Percentiles rank a stretch among this genome's conserved stretches.
Evolutionary conservation across 2,329 filamentous ascomycete species (phyloP).

Genomic region (Aspergillus pseudoviridinutans): DNA sequence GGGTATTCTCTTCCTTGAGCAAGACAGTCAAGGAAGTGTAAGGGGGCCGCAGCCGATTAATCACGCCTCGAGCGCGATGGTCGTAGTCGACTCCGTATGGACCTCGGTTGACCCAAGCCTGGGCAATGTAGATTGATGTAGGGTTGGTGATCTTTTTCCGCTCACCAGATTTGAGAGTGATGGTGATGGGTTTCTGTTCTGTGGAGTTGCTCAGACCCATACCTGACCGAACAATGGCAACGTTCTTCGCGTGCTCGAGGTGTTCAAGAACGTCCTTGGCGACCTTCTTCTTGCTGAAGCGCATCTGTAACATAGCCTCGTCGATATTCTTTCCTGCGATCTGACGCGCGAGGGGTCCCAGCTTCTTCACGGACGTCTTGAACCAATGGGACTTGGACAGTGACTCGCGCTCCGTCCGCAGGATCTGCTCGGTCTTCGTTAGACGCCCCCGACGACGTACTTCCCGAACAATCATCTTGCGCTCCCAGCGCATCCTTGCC

Average conservation of each 20-base stretch:
- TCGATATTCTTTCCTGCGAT: constrained; percentile 91
- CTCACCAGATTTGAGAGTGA: constrained; percentile 71
- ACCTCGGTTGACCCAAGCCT: constrained; percentile 88
- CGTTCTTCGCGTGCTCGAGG: constrained; percentile 74
- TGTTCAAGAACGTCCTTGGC: constrained; percentile 75
- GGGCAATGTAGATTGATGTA: constrained; percentile 81
- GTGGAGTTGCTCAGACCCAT: constrained; percentile 65
- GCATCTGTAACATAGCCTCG: constrained; percentile 91
- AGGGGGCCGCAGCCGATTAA: constrained; percentile 65
- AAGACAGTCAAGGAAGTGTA: constrained; percentile 73
- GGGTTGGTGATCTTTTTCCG: constrained; percentile 68
- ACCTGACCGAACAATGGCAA: constrained; percentile 72
- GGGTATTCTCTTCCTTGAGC: constrained; percentile 89
- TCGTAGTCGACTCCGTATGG: constrained; percentile 59
- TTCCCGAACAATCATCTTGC: constrained; percentile 76
- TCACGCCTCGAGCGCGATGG: constrained; percentile 70
- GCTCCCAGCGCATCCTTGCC: constrained; percentile 69
- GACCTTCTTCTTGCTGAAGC: constrained; percentile 90
- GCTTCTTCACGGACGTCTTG: constrained; percentile 87
- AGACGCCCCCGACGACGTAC: constrained; percentile 66
- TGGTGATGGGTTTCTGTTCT: constrained; percentile 48
- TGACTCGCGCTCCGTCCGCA: constrained; percentile 59
- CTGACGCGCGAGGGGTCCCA: constrained; percentile 78
- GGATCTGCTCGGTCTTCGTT: constrained; percentile 62
- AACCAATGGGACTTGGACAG: constrained; percentile 65